Conservation (phyloP, 2,329 filamentous ascomycete genomes). For the Colletotrichum sp. region DNA sequence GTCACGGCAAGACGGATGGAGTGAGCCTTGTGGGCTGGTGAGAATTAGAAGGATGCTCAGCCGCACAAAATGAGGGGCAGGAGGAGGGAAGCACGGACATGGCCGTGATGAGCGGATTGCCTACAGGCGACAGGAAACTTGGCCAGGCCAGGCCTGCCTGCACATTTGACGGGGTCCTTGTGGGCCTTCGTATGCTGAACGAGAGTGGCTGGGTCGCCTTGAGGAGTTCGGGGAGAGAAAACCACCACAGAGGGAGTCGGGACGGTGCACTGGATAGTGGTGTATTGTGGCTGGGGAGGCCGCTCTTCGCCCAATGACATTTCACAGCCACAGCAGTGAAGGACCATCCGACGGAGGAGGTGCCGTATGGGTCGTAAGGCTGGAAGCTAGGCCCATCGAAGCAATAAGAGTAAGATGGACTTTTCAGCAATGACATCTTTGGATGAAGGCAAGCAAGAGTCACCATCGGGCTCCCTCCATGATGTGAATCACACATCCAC, state of each 20-base stretch:
- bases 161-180: not conserved
- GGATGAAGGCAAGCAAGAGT: not conserved
- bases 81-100: slow-evolving; percentile 17
- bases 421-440: not conserved
- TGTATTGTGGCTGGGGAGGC: slow-evolving; percentile 10
- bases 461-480: not conserved
- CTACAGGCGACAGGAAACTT: not conserved
- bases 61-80: slow-evolving; percentile 19
- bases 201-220: not conserved
- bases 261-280: not conserved
- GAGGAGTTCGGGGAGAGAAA: not conserved
- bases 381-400: not conserved
- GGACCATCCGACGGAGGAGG: not conserved
- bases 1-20: not conserved
- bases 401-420: not conserved
- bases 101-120: slow-evolving; percentile 6
- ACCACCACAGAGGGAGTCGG: not conserved
- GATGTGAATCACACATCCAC: not conserved
- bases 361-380: not conserved
- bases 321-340: not conserved
- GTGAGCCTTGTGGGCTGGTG: slow-evolving; percentile 20
- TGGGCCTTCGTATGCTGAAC: not conserved
- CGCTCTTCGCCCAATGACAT: not conserved
- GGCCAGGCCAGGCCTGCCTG: not conserved
- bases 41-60: slow-evolving; percentile 20